phyloP scores from a whole-genome alignment of 768 basidiomycete species.

The Psilocybe cyanescens region DNA sequence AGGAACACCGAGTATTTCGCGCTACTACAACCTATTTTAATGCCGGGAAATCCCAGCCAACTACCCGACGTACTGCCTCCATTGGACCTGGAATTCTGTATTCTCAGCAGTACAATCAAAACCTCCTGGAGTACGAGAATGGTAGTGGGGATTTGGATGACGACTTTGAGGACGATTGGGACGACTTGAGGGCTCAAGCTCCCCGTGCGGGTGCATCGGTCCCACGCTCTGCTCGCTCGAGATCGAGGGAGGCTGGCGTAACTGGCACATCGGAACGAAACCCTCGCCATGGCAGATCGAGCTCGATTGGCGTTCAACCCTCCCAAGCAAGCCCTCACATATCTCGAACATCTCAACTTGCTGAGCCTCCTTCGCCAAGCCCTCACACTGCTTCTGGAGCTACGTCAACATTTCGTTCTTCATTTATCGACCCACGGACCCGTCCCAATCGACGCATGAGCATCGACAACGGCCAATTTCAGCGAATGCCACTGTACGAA shows the following conservation, averaged over 20 bases:
- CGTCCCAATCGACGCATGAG: slow-evolving; percentile 33
- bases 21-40: slow-evolving; percentile 75
- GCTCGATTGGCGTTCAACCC: neutral
- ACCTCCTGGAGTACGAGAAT: slow-evolving; percentile 15
- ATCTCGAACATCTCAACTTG: neutral
- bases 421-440: neutral
- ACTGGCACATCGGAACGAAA: slow-evolving; percentile 11
- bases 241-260: slow-evolving; percentile 11
- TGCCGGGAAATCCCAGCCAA: slow-evolving; percentile 44
- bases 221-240: neutral
- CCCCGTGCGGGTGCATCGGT: slow-evolving; percentile 4
- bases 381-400: neutral
- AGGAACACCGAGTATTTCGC: slow-evolving; percentile 77
- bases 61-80: slow-evolving; percentile 39
- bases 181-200: slow-evolving; percentile 9
- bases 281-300: neutral
- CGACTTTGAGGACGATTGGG: slow-evolving; percentile 27
- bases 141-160: slow-evolving; percentile 36
- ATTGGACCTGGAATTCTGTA: slow-evolving; percentile 51
- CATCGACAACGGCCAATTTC: slow-evolving; percentile 37
- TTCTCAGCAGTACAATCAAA: slow-evolving; percentile 19
- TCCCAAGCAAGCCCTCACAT: neutral
- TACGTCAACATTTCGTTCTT: neutral
- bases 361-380: neutral
- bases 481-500: slow-evolving; percentile 31